These are phyloP conservation scores for Suillus spraguei DNA, from an alignment of 768 basidiomycete genomes.

Conservation along the genomic window DNA sequence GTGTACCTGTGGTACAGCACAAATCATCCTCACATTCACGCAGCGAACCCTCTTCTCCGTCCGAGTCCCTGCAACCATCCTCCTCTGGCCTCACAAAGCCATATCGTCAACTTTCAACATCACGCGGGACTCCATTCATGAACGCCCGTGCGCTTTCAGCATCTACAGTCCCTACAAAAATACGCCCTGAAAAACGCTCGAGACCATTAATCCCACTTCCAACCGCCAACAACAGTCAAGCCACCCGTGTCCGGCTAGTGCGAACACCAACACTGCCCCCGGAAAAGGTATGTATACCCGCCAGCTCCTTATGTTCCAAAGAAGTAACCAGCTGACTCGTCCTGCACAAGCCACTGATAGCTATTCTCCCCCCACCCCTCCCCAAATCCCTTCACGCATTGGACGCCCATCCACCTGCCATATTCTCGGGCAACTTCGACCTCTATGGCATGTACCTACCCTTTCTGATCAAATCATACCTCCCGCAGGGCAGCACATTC, in stretches of 20 bases:
- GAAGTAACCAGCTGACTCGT: background rate
- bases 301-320: background rate
- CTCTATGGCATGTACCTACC: conserved; percentile 42
- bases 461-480: conserved; percentile 36
- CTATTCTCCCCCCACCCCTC: conserved; percentile 2
- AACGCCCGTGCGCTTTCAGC: background rate
- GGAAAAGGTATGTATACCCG: conserved; percentile 3
- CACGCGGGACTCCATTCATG: background rate
- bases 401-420: conserved; percentile 7
- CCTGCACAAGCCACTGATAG: background rate
- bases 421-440: conserved; percentile 40
- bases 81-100: conserved; percentile 1
- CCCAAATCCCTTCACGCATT: conserved; percentile 1
- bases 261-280: background rate
- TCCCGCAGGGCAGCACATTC: conserved; percentile 27
- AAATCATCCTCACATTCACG: background rate
- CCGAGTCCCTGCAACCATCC: background rate
- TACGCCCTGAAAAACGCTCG: background rate
- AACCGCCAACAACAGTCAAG: background rate
- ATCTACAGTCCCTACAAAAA: background rate
- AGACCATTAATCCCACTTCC: background rate
- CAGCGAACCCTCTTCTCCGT: conserved; percentile 2
- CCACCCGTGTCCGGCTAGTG: background rate
- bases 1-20: background rate
- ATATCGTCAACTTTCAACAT: conserved; percentile 1